A percentile compares a stretch with the other conserved stretches of the same genome.
These are phyloP conservation scores for Cyclotella distinguenda DNA, from an alignment of 108 stramenopile species.

Conservation along the genomic window DNA sequence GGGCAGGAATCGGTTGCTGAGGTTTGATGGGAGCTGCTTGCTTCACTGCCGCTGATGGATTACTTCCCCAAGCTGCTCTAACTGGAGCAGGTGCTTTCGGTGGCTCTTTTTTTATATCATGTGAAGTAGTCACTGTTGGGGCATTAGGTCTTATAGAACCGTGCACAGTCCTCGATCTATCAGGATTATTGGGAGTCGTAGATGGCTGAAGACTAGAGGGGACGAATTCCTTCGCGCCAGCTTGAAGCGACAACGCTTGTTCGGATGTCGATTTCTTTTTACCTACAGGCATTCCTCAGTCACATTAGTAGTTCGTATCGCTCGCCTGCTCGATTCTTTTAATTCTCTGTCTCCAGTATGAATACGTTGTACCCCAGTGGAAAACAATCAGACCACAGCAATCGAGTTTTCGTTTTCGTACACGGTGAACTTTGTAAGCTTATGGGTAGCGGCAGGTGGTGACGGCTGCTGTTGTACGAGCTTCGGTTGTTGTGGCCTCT, in stretches of 20 bases:
- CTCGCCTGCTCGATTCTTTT: too few species aligned
- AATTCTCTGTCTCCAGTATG: too few species aligned
- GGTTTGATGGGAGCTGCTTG: constrained; percentile 31
- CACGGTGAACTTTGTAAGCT: too few species aligned
- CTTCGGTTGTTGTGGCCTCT: too few species aligned
- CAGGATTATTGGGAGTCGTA: not conserved
- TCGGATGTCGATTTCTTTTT: not conserved
- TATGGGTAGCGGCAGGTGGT: too few species aligned
- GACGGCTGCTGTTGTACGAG: too few species aligned
- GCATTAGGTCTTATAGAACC: too few species aligned
- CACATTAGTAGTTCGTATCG: not conserved
- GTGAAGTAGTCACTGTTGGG: constrained; percentile 7
- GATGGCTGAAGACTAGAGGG: not conserved
- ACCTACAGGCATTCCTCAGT: constrained; percentile 8
- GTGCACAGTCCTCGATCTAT: constrained; percentile 8
- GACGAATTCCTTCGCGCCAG: constrained; percentile 18
- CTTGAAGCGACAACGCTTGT: constrained; percentile 4
- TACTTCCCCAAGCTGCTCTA: constrained; percentile 38
- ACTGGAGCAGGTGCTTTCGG: constrained; percentile 33
- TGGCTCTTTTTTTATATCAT: constrained; percentile 6
- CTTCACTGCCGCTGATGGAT: constrained; percentile 38
- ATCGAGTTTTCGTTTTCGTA: too few species aligned
- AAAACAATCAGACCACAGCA: too few species aligned
- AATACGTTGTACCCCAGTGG: too few species aligned
- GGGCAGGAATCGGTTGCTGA: constrained; percentile 18